These are phyloP conservation scores for Angomonas deanei DNA, from an alignment of 208 protist genomes.

Conservation along the genomic window DNA sequence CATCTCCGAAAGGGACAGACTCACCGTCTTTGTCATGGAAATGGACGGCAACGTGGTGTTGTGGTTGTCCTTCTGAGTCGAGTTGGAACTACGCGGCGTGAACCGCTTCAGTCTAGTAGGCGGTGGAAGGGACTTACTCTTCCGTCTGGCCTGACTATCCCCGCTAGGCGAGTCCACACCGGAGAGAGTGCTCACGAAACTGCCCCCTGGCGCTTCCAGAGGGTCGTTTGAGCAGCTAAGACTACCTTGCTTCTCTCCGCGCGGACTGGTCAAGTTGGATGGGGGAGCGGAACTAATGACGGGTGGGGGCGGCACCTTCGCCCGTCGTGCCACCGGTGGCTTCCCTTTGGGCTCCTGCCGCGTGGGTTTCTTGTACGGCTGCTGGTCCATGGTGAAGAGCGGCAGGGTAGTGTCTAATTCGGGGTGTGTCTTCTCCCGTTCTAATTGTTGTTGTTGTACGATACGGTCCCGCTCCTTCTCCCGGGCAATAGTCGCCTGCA, in stretches of 20 bases:
- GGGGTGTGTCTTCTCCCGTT: slow-evolving; percentile 14
- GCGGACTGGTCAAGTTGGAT: not conserved
- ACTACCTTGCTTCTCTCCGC: not conserved
- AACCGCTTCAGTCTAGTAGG: not conserved
- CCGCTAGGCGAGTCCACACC: not conserved
- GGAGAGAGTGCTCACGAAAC: not conserved
- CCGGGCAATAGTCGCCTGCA: slow-evolving; percentile 12
- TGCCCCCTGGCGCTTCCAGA: not conserved
- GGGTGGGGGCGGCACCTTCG: not conserved
- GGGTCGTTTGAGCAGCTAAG: not conserved
- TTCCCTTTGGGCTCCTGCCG: not conserved
- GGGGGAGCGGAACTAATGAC: not conserved
- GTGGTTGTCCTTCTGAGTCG: not conserved
- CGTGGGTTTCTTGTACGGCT: not conserved
- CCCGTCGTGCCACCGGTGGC: not conserved
- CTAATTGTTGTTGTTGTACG: slow-evolving; percentile 13
- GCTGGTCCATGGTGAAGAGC: not conserved
- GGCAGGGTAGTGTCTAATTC: not conserved
- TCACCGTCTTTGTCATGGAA: slow-evolving; percentile 2
- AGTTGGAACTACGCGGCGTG: not conserved
- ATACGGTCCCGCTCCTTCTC: slow-evolving; percentile 5
- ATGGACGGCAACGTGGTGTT: slow-evolving; percentile 4
- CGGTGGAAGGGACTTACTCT: not conserved
- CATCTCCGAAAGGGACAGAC: slow-evolving; percentile 6
- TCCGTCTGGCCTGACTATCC: not conserved